phyloP scores from a whole-genome alignment of 495 filamentous ascomycete species.

The Trichoderma erinaceum region DNA sequence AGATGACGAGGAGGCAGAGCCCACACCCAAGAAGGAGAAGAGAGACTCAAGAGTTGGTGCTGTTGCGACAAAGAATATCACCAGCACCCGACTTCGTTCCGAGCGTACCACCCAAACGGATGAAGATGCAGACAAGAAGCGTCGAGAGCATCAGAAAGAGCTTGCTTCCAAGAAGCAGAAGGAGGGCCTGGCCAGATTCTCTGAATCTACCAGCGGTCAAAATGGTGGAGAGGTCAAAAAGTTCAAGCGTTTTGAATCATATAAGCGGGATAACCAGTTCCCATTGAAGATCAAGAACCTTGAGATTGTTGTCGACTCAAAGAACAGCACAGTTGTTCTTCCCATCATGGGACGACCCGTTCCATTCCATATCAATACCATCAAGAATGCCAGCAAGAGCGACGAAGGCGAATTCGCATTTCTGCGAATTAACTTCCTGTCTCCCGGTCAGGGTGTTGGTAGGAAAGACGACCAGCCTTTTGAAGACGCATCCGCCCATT shows the following conservation, averaged over 20 bases:
- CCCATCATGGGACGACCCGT: conserved; percentile 97
- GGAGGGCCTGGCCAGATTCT: conserved; percentile 76
- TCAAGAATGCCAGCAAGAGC: conserved; percentile 95
- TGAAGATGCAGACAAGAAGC: conserved; percentile 81
- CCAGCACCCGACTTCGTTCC: conserved; percentile 85
- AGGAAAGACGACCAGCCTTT: conserved; percentile 98
- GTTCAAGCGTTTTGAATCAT: conserved; percentile 98
- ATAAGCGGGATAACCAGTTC: conserved; percentile 96
- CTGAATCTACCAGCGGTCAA: conserved; percentile 69
- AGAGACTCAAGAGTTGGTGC: conserved; percentile 75
- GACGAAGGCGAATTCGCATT: conserved; percentile 92
- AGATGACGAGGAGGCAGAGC: conserved; percentile 69
- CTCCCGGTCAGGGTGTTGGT: conserved; percentile 94
- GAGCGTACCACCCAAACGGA: conserved; percentile 80
- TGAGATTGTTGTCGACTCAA: conserved; percentile 81
- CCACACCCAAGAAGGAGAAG: conserved; percentile 69
- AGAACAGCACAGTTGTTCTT: conserved; percentile 82
- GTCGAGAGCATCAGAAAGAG: conserved; percentile 89
- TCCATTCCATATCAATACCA: conserved; percentile 97
- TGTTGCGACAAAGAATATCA: conserved; percentile 84
- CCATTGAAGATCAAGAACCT: conserved; percentile 76
- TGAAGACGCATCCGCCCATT: conserved; percentile 91
- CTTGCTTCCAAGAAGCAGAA: conserved; percentile 81
- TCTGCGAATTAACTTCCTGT: conserved; percentile 93
- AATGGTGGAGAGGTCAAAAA: conserved; percentile 92